Evolutionary conservation across 2,329 filamentous ascomycete genomes (phyloP), one percentile per base, ranked within the genome.

Genomic region (Diaporthe helianthi): DNA sequence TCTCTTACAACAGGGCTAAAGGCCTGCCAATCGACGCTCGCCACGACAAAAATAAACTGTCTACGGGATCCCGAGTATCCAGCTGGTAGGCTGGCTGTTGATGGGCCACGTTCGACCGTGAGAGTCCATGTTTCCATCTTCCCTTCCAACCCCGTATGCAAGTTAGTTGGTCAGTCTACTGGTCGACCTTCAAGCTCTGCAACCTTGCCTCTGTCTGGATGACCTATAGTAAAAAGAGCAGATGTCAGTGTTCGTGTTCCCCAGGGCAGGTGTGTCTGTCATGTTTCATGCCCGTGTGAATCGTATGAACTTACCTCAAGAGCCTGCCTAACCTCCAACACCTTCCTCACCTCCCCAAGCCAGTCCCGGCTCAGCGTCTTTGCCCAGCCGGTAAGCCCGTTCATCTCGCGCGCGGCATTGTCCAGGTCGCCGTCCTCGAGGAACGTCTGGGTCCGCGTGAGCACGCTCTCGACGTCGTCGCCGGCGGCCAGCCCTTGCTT

Each of bases 321-420:
- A 76, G 96, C 96, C 83, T 99, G 96, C 82, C 93, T 91, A 73
- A 98, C 96, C 83, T 99, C 96, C 76, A 99, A 84, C 73, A 97
- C 93, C 83, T 94, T 92, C 79, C 96, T 89, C 72, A 94, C 92
- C 85, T 99, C 96, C 65, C 86, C 87, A 74, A 99, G 82, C 96
- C 96, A 99, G 80, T 99, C 96, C 77, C 92, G 90, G 81, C 93
- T 97, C 78, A 99, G 83, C 49, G 94, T 95, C 86, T 96, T 97
- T 58, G 95, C 94, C 96, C 96, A 99, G 31, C 96, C 96, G 71
- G 91, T 87, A 55, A 99, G 85, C 1, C 90, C 89, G 78, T 98
- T 99, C 91, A 99, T 96, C 83, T 99, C 96, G 73, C 96, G 87
- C 17, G 96, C 94, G 3, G 96, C 96, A 65, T 87, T 90, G 79